A percentile compares a stretch with the other conserved stretches of the same genome.
Evolutionary conservation across 352 stramenopile genomes (phyloP).

Genomic region (Phytophthora pistaciae): DNA sequence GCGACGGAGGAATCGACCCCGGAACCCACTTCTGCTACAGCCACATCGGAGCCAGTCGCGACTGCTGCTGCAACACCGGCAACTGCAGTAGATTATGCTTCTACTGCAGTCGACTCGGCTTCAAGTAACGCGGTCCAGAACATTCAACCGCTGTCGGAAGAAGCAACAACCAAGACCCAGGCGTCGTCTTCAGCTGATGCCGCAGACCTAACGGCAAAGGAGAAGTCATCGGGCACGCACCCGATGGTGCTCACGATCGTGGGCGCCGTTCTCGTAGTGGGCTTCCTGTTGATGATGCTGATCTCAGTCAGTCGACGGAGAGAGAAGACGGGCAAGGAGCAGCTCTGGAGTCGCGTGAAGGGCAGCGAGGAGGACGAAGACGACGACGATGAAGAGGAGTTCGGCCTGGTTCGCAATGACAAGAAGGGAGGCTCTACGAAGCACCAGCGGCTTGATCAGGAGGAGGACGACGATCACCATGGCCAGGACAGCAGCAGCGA

Average conservation of each 20-base stretch:
- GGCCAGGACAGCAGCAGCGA: conserved; percentile 47
- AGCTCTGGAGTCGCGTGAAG: conserved; percentile 80
- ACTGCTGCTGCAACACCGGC: no score
- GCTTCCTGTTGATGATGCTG: conserved; percentile 73
- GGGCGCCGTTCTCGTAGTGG: conserved; percentile 70
- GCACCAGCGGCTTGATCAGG: conserved; percentile 44
- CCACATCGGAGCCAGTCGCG: conserved; percentile 8
- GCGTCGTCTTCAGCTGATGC: conserved; percentile 23
- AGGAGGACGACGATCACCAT: conserved; percentile 44
- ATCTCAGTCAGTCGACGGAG: conserved; percentile 74
- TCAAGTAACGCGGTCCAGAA: conserved; percentile 8
- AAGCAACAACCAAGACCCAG: conserved; percentile 15
- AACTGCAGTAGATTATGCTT: no score
- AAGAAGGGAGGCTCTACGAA: conserved; percentile 43
- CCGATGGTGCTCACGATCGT: conserved; percentile 82
- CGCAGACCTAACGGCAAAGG: conserved; percentile 23
- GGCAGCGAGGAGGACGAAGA: conserved; percentile 73
- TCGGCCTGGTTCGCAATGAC: conserved; percentile 49
- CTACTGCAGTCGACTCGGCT: no score
- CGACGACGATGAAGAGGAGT: conserved; percentile 71
- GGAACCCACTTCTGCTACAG: conserved; percentile 4
- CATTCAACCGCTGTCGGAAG: conserved; percentile 23
- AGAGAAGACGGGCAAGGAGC: conserved; percentile 56
- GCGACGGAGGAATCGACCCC: conserved; percentile 14
- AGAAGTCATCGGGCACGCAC: conserved; percentile 46